phyloP scores from a whole-genome alignment of 2,329 filamentous ascomycete species.

The Pseudogymnoascus sp. region DNA sequence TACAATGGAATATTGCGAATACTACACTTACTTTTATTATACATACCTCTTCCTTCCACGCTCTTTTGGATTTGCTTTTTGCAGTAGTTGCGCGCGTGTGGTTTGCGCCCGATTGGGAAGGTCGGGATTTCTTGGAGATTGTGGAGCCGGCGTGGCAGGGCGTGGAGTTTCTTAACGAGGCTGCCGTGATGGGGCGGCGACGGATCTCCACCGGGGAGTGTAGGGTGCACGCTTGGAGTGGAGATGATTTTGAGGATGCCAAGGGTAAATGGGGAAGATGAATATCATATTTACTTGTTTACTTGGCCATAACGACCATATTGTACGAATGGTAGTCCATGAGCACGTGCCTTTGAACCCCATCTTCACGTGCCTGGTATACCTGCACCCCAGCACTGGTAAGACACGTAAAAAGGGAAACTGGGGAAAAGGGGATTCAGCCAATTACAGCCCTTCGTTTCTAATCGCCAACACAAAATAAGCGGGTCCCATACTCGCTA shows the following conservation, averaged over 20 bases:
- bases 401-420: not conserved
- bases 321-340: not conserved
- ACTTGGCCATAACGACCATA: not conserved
- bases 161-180: not conserved
- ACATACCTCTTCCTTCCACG: not conserved
- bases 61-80: not conserved
- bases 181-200: not conserved
- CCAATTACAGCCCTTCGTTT: no score
- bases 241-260: not conserved
- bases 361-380: not conserved
- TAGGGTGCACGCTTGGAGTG: not conserved
- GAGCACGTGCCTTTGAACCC: not conserved
- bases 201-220: not conserved
- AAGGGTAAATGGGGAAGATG: not conserved
- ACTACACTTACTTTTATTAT: not conserved
- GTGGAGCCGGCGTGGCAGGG: not conserved
- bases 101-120: not conserved
- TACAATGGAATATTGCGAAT: slow-evolving; percentile 3
- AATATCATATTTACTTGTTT: not conserved
- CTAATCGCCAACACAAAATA: no score
- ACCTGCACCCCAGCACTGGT: not conserved
- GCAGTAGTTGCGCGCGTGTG: not conserved
- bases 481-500: no score
- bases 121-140: not conserved
- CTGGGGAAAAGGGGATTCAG: no score